These are phyloP conservation scores for Arthrobotrys sinensis DNA, from an alignment of 2,329 filamentous ascomycete genomes.

Conservation along the genomic window DNA sequence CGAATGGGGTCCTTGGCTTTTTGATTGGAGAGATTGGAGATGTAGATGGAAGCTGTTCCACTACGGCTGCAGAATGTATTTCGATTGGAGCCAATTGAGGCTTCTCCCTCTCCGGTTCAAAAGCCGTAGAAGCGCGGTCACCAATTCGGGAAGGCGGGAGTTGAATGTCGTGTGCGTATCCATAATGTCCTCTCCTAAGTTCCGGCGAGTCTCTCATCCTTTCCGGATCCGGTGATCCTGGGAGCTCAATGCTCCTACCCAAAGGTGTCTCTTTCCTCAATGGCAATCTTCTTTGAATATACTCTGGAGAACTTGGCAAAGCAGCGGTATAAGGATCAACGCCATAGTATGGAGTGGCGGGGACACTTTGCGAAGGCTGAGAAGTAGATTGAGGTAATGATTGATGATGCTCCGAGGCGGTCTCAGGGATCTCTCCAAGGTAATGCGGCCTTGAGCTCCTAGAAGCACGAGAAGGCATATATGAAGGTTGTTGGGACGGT, in stretches of 20 bases:
- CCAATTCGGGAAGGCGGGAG: constrained; percentile 55
- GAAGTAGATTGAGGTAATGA: constrained; percentile 35
- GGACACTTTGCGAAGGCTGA: constrained; percentile 39
- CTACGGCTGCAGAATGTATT: neutral
- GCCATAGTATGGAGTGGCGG: constrained; percentile 30
- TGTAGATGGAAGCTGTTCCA: constrained; percentile 11
- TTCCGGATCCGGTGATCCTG: constrained; percentile 51
- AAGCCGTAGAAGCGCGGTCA: constrained; percentile 42
- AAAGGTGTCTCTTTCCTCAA: constrained; percentile 55
- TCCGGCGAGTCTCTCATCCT: constrained; percentile 52
- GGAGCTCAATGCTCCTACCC: constrained; percentile 51
- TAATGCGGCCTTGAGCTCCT: constrained; percentile 30
- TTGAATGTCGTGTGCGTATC: constrained; percentile 52
- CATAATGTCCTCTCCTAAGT: constrained; percentile 34
- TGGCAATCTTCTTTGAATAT: constrained; percentile 35
- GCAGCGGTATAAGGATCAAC: constrained; percentile 35
- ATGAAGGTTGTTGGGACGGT: neutral
- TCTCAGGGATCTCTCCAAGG: constrained; percentile 30
- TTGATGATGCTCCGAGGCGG: constrained; percentile 25
- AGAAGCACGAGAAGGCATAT: constrained; percentile 10
- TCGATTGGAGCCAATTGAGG: constrained; percentile 9
- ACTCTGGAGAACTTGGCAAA: constrained; percentile 48
- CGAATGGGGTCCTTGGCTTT: constrained; percentile 44
- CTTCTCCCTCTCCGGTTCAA: constrained; percentile 40
- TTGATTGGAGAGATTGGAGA: constrained; percentile 52